phyloP scores from a whole-genome alignment of 805 yeast species.

The Kuraishia ogatae region DNA sequence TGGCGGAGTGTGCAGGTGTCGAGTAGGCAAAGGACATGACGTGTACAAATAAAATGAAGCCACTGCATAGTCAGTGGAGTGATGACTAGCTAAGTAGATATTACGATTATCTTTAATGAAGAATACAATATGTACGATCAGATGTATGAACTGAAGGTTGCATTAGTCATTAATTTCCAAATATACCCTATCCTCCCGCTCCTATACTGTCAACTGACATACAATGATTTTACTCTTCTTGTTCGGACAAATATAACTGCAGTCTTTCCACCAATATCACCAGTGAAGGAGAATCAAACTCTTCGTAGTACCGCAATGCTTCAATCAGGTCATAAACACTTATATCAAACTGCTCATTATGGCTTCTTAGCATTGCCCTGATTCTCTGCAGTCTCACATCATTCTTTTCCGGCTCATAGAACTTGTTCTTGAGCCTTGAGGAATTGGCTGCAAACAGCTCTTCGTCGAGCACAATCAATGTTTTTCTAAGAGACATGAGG shows the following conservation, averaged over 20 bases:
- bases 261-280: conserved; percentile 33
- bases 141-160: not conserved
- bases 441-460: conserved; percentile 32
- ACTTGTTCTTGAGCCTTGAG: conserved; percentile 28
- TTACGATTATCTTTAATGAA: not conserved
- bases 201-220: not conserved
- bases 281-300: conserved; percentile 37
- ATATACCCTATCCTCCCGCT: not conserved
- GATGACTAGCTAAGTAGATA: not conserved
- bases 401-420: conserved; percentile 30
- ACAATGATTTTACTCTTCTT: not conserved
- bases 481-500: conserved; percentile 42
- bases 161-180: not conserved
- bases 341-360: conserved; percentile 34
- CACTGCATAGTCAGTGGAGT: not conserved
- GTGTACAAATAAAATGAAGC: not conserved
- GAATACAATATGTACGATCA: not conserved
- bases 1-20: conserved; percentile 50
- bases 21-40: not conserved
- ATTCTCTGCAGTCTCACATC: conserved; percentile 30
- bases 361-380: conserved; percentile 29
- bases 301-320: conserved; percentile 39
- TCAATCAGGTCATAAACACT: conserved; percentile 35
- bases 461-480: conserved; percentile 39
- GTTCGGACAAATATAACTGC: conserved; percentile 12